Conservation (phyloP, 2,329 filamentous ascomycete species). For the Stagonosporopsis cucurbitacearum region DNA sequence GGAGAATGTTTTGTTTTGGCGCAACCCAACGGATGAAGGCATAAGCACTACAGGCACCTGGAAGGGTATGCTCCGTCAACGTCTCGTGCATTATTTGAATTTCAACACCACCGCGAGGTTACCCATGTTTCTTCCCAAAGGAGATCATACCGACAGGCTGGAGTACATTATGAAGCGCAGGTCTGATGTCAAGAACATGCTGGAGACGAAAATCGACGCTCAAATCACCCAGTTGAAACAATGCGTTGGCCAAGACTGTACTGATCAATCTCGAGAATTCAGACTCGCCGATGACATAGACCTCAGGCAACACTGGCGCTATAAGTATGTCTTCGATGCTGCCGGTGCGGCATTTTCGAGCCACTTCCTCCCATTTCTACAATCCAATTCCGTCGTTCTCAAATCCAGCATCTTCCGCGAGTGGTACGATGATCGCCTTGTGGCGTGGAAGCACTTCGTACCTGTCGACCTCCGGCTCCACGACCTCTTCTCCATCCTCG, state of each 20-base stretch:
- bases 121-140: constrained; percentile 48
- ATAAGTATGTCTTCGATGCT: constrained; percentile 74
- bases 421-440: constrained; percentile 78
- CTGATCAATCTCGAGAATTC: constrained; percentile 61
- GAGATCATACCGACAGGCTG: constrained; percentile 60
- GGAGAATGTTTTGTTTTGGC: constrained; percentile 73
- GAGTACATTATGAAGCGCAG: constrained; percentile 63
- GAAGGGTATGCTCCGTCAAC: constrained; percentile 73
- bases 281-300: constrained; percentile 54
- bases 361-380: constrained; percentile 68
- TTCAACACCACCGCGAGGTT: constrained; percentile 39
- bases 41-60: constrained; percentile 60
- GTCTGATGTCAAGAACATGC: constrained; percentile 59
- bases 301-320: constrained; percentile 66
- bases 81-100: constrained; percentile 69
- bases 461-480: constrained; percentile 77
- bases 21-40: constrained; percentile 67
- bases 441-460: constrained; percentile 81
- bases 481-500: constrained; percentile 73
- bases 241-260: constrained; percentile 61
- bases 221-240: constrained; percentile 65
- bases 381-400: constrained; percentile 72
- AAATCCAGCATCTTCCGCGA: constrained; percentile 75
- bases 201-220: constrained; percentile 60
- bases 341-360: constrained; percentile 73